Percentiles rank a stretch among this genome's conserved stretches.
phyloP scores from a whole-genome alignment of 768 basidiomycete species.

The Podaxis mareebaensis region DNA sequence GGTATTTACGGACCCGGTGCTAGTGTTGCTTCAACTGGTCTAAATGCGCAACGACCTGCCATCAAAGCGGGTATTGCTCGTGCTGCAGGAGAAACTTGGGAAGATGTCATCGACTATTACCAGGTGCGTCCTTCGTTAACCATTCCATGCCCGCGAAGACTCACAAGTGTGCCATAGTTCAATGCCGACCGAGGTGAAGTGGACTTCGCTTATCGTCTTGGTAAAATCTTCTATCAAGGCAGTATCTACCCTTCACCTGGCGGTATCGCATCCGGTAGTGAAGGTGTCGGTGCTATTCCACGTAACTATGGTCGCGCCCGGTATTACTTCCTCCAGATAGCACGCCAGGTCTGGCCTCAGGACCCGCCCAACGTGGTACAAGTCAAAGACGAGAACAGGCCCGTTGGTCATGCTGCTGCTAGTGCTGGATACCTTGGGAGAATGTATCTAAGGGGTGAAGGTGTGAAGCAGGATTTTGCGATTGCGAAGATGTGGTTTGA shows the following conservation, averaged over 20 bases:
- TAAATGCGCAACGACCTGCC: conserved; percentile 68
- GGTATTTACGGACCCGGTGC: conserved; percentile 96
- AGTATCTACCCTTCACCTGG: conserved; percentile 81
- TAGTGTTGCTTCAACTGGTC: conserved; percentile 87
- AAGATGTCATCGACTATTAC: conserved; percentile 91
- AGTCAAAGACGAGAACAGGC: conserved; percentile 52
- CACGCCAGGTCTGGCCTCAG: conserved; percentile 85
- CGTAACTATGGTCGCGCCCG: conserved; percentile 76
- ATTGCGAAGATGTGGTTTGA: conserved; percentile 94
- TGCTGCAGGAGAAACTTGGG: conserved; percentile 92
- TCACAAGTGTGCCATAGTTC: conserved; percentile 54
- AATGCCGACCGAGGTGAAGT: conserved; percentile 92
- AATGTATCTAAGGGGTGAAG: conserved; percentile 95
- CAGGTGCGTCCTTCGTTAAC: conserved; percentile 47
- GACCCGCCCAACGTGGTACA: conserved; percentile 63
- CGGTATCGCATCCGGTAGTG: conserved; percentile 84
- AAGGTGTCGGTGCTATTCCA: conserved; percentile 88
- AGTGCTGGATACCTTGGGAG: conserved; percentile 89
- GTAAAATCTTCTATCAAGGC: conserved; percentile 96
- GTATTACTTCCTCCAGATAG: conserved; percentile 83
- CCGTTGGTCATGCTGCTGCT: conserved; percentile 66
- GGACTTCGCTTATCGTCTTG: conserved; percentile 87
- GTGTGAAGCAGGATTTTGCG: conserved; percentile 72
- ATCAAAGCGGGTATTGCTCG: conserved; percentile 83
- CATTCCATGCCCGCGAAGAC: not conserved